Conservation (phyloP, 805 yeast genomes). For the Kazachstania kunashirensis region DNA sequence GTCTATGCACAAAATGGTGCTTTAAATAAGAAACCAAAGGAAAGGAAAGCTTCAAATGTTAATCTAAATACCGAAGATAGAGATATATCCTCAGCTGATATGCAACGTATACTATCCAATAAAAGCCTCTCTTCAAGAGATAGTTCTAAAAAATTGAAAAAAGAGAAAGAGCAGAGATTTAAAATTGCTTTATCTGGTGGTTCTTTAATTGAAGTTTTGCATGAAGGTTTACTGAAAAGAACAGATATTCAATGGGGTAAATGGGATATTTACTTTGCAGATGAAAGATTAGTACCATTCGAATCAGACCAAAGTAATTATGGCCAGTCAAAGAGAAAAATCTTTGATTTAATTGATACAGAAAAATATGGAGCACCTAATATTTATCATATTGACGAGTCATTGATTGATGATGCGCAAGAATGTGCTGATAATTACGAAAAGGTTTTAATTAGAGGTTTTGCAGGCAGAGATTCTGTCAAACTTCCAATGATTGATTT, state of each 20-base stretch:
- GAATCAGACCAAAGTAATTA: slow-evolving; percentile 75
- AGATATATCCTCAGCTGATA: slow-evolving; percentile 6
- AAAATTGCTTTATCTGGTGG: slow-evolving; percentile 92
- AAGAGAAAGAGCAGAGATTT: slow-evolving; percentile 57
- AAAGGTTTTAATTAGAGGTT: slow-evolving; percentile 72
- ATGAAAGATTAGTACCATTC: slow-evolving; percentile 88
- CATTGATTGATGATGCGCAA: slow-evolving; percentile 65
- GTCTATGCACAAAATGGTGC: slow-evolving; percentile 72
- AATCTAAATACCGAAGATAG: slow-evolving; percentile 6
- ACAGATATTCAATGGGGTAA: slow-evolving; percentile 77
- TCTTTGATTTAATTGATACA: slow-evolving; percentile 49
- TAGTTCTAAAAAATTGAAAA: slow-evolving; percentile 17
- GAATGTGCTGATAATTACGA: slow-evolving; percentile 94
- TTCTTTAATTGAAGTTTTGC: slow-evolving; percentile 73
- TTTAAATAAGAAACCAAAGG: slow-evolving; percentile 16
- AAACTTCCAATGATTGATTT: slow-evolving; percentile 92
- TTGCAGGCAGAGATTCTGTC: slow-evolving; percentile 94
- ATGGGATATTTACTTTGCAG: slow-evolving; percentile 96
- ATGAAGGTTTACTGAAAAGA: slow-evolving; percentile 74
- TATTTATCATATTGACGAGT: slow-evolving; percentile 75
- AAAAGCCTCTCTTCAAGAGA: slow-evolving; percentile 14
- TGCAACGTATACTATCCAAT: slow-evolving; percentile 16
- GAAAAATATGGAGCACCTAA: slow-evolving; percentile 44
- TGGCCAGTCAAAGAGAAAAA: slow-evolving; percentile 76
- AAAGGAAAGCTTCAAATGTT: slow-evolving; percentile 16